Conservation (phyloP, 192 early-diverging fungal genomes). For the Coemansia umbellata region DNA sequence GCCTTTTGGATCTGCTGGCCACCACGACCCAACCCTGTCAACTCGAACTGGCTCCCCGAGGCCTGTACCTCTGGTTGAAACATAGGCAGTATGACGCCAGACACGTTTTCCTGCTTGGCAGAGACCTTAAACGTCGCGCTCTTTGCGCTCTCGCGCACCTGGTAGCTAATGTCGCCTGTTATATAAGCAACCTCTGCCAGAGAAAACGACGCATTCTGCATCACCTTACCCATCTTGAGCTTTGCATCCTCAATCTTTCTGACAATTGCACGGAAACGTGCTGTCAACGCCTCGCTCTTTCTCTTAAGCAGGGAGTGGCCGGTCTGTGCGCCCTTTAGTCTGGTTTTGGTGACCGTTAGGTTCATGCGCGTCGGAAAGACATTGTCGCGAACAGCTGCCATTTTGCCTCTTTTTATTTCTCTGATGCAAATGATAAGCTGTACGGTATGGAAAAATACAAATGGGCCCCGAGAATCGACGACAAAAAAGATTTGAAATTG, state of each 20-base stretch:
- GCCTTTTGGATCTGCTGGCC: constrained; percentile 96
- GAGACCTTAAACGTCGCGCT: constrained; percentile 85
- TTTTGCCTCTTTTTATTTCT: constrained; percentile 25
- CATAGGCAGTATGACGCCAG: constrained; percentile 89
- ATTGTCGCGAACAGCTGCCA: constrained; percentile 73
- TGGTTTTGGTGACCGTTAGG: constrained; percentile 89
- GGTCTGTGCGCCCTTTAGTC: constrained; percentile 96
- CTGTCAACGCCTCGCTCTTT: constrained; percentile 94
- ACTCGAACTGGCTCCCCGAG: constrained; percentile 93
- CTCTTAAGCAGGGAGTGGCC: constrained; percentile 97
- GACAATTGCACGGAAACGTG: constrained; percentile 89
- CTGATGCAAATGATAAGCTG: neutral
- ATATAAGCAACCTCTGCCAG: constrained; percentile 96
- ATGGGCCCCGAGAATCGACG: neutral
- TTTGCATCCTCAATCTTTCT: constrained; percentile 99
- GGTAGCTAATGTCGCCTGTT: constrained; percentile 97
- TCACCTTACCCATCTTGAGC: constrained; percentile 96
- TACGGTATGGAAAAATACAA: neutral
- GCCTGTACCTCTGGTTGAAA: constrained; percentile 73
- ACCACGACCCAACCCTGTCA: constrained; percentile 97
- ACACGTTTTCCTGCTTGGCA: constrained; percentile 95
- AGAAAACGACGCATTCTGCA: constrained; percentile 98
- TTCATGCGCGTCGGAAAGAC: constrained; percentile 99
- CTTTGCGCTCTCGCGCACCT: constrained; percentile 93
- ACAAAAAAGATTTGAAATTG: neutral